Conservation (phyloP, 2,329 filamentous ascomycete genomes). For the Nemania sp. region DNA sequence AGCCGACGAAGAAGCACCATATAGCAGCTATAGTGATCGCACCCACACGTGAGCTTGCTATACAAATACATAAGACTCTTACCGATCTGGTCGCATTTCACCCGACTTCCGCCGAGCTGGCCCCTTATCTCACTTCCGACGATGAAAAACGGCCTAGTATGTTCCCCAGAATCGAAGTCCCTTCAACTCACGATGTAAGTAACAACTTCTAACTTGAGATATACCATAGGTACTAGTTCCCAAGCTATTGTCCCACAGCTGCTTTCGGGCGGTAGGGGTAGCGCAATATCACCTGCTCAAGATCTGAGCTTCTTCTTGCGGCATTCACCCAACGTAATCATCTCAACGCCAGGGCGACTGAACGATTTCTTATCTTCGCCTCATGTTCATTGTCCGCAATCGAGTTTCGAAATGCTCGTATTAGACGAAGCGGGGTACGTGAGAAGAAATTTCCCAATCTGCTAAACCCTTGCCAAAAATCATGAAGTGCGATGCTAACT, state of each 20-base stretch:
- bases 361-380: slow-evolving; percentile 84
- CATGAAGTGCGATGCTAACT: slow-evolving; percentile 1
- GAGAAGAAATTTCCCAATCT: background rate
- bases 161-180: background rate
- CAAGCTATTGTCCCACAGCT: slow-evolving; percentile 79
- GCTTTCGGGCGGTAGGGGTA: slow-evolving; percentile 71
- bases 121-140: slow-evolving; percentile 56
- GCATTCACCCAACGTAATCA: slow-evolving; percentile 82
- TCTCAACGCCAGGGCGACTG: slow-evolving; percentile 88
- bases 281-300: slow-evolving; percentile 74
- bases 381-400: slow-evolving; percentile 84
- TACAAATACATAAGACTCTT: slow-evolving; percentile 85
- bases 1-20: slow-evolving; percentile 86
- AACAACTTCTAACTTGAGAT: background rate
- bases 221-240: slow-evolving; percentile 40
- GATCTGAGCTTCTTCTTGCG: slow-evolving; percentile 85
- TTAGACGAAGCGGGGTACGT: slow-evolving; percentile 74
- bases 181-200: background rate
- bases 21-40: slow-evolving; percentile 90
- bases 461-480: background rate
- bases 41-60: slow-evolving; percentile 88
- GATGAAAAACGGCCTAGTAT: slow-evolving; percentile 58
- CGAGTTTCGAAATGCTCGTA: slow-evolving; percentile 88
- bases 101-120: slow-evolving; percentile 69
- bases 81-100: slow-evolving; percentile 81